Percentiles rank a stretch among this genome's conserved stretches.
Conservation (phyloP, 768 basidiomycete genomes). For the Stropharia rugosoannulata region DNA sequence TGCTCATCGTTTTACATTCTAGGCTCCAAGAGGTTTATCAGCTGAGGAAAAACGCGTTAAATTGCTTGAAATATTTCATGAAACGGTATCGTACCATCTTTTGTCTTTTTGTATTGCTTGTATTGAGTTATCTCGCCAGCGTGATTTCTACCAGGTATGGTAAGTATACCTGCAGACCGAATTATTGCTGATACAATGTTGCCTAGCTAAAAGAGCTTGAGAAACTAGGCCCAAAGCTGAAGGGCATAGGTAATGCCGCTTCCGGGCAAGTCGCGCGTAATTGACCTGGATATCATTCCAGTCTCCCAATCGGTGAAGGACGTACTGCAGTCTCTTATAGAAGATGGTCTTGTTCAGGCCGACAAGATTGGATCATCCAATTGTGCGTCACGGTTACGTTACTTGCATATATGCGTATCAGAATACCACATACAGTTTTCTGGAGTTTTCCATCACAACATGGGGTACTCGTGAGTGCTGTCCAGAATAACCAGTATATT, state of each 20-base stretch:
- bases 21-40: slow-evolving; percentile 85
- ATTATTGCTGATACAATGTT: not conserved
- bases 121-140: slow-evolving; percentile 4
- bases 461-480: slow-evolving; percentile 61
- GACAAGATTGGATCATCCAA: slow-evolving; percentile 97
- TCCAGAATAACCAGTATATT: slow-evolving; percentile 2
- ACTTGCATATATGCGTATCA: slow-evolving; percentile 21
- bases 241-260: slow-evolving; percentile 73
- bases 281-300: slow-evolving; percentile 23
- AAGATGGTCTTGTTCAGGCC: slow-evolving; percentile 80
- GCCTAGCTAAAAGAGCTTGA: slow-evolving; percentile 89
- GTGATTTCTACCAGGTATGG: slow-evolving; percentile 25
- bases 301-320: slow-evolving; percentile 93
- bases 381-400: slow-evolving; percentile 50
- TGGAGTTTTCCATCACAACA: slow-evolving; percentile 95
- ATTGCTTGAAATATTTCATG: slow-evolving; percentile 91
- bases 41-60: slow-evolving; percentile 89
- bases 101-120: not conserved
- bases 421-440: slow-evolving; percentile 58
- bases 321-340: slow-evolving; percentile 81
- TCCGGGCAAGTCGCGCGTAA: not conserved
- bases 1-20: not conserved
- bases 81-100: slow-evolving; percentile 53
- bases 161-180: not conserved
- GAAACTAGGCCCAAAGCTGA: slow-evolving; percentile 84